These are phyloP conservation scores for Phlyctochytrium bullatum DNA, from an alignment of 192 early-diverging fungal species.

Conservation along the genomic window DNA sequence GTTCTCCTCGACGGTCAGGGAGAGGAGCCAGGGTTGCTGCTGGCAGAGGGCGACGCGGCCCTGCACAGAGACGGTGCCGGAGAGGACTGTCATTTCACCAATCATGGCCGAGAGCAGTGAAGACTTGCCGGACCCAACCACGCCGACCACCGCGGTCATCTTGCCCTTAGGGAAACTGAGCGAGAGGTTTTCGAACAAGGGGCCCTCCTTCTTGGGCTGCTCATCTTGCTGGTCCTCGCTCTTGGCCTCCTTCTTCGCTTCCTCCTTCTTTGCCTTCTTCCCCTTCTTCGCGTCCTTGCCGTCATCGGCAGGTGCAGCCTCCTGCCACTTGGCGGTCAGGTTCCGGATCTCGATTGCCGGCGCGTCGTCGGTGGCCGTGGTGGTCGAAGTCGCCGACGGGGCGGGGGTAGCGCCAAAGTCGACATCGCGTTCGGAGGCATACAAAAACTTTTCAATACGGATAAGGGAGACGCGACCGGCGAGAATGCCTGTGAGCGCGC, in stretches of 20 bases:
- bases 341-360: slow-evolving; percentile 35
- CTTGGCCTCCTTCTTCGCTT: background rate
- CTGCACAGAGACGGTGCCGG: slow-evolving; percentile 59
- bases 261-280: slow-evolving; percentile 9
- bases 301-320: slow-evolving; percentile 56
- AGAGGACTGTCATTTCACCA: slow-evolving; percentile 31
- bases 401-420: background rate
- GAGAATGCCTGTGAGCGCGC: slow-evolving; percentile 32
- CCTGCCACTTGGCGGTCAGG: slow-evolving; percentile 54
- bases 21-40: slow-evolving; percentile 81
- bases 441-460: slow-evolving; percentile 47
- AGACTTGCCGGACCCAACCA: slow-evolving; percentile 53
- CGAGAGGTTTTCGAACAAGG: background rate
- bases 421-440: background rate
- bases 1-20: slow-evolving; percentile 74
- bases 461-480: slow-evolving; percentile 38
- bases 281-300: slow-evolving; percentile 56
- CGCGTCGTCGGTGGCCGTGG: too few relatives aligned
- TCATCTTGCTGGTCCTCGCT: background rate
- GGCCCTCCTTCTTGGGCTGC: background rate
- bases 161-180: background rate
- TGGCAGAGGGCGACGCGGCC: slow-evolving; percentile 67
- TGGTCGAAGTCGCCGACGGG: too few relatives aligned
- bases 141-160: background rate
- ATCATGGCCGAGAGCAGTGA: slow-evolving; percentile 33